Evolutionary conservation across 805 yeast species (phyloP).

Genomic region (Candida manassasensis): DNA sequence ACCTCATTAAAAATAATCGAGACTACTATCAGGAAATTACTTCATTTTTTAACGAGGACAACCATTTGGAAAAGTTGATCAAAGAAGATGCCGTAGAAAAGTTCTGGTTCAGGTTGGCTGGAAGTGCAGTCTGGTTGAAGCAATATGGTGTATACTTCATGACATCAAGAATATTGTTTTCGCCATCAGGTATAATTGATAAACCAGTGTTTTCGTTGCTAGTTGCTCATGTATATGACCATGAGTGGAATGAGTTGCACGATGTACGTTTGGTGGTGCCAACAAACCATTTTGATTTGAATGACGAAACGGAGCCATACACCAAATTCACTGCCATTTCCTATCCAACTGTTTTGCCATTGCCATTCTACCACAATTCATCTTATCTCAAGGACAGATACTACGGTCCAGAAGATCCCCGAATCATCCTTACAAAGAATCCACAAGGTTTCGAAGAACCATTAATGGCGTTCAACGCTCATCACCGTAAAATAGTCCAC

Average conservation of each 20-base stretch:
- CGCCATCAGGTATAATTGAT: slow-evolving; percentile 20
- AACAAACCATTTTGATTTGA: slow-evolving; percentile 9
- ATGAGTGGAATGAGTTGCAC: slow-evolving; percentile 19
- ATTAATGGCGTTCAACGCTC: slow-evolving; percentile 19
- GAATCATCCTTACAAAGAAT: slow-evolving; percentile 20
- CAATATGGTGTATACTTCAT: slow-evolving; percentile 28
- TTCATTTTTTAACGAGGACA: neutral
- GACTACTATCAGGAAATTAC: slow-evolving; percentile 1
- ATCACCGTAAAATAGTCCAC: slow-evolving; percentile 11
- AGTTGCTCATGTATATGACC: slow-evolving; percentile 20
- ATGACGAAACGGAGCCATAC: neutral
- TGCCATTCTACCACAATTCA: slow-evolving; percentile 13
- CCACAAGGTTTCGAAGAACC: slow-evolving; percentile 25
- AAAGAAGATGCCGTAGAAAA: slow-evolving; percentile 8
- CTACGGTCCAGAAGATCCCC: slow-evolving; percentile 28
- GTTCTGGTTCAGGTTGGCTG: slow-evolving; percentile 30
- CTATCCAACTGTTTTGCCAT: slow-evolving; percentile 12
- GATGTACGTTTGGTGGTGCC: slow-evolving; percentile 22
- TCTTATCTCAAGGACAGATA: slow-evolving; percentile 10
- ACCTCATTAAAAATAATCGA: neutral
- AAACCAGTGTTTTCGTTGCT: slow-evolving; percentile 22
- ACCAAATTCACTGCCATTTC: slow-evolving; percentile 8
- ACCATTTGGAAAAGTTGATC: slow-evolving; percentile 9
- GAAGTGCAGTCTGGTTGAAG: slow-evolving; percentile 28
- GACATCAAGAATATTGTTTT: slow-evolving; percentile 25